Evolutionary conservation across 139 green algal species (phyloP).

Genomic region (Limnomonas spitsbergensis): DNA sequence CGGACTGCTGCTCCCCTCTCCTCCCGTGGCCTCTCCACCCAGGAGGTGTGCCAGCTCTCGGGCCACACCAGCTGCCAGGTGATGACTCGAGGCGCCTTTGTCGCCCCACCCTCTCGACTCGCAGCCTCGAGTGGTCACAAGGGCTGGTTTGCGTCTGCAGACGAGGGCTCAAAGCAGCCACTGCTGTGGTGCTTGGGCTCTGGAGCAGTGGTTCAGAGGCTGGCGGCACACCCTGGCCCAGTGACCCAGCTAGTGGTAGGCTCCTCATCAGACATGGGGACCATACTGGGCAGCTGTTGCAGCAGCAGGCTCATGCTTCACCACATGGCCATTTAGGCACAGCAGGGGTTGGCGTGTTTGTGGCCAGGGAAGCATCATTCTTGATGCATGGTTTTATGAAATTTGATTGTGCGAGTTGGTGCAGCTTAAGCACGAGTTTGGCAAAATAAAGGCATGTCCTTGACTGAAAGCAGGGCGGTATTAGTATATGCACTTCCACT

Average conservation of each 20-base stretch:
- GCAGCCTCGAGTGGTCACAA: not conserved
- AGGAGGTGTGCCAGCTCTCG: not conserved
- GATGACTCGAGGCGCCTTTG: slow-evolving; percentile 4
- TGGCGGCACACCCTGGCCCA: not conserved
- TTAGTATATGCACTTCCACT: too few relatives aligned
- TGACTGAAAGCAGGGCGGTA: too few relatives aligned
- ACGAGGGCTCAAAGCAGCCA: not conserved
- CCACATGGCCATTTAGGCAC: not conserved
- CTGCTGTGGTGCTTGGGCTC: not conserved
- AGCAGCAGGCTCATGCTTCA: not conserved
- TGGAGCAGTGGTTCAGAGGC: not conserved
- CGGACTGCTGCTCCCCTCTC: too few relatives aligned
- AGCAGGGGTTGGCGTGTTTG: too few relatives aligned
- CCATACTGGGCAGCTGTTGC: not conserved
- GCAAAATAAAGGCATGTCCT: too few relatives aligned
- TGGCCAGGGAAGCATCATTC: too few relatives aligned
- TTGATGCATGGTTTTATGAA: too few relatives aligned
- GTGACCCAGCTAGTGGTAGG: not conserved
- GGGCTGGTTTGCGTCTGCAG: slow-evolving; percentile 9
- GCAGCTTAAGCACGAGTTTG: too few relatives aligned
- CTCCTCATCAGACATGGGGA: not conserved
- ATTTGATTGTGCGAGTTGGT: too few relatives aligned
- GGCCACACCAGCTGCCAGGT: not conserved
- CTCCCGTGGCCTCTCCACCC: too few relatives aligned
- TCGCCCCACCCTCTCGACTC: not conserved